Percentiles rank a stretch among this genome's conserved stretches.
These are phyloP conservation scores for Schoenoplectus triqueter DNA, from an alignment of 202 grass and related monocot genomes.

Conservation along the genomic window DNA sequence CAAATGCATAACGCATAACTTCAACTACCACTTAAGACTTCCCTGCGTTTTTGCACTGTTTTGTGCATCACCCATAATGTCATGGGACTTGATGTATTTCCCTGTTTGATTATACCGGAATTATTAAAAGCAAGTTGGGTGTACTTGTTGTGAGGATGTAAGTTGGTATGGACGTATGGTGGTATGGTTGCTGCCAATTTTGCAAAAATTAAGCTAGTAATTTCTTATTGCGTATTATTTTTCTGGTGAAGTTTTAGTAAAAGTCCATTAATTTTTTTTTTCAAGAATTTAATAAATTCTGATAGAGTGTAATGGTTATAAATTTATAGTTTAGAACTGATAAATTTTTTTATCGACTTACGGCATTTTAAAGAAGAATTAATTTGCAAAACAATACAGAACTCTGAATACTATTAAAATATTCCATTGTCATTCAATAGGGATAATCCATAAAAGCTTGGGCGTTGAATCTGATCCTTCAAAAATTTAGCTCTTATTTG, in stretches of 20 bases:
- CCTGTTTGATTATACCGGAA: constrained; percentile 12
- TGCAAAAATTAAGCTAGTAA: no score
- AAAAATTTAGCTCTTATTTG: no score
- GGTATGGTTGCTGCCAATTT: not conserved
- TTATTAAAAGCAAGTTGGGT: constrained; percentile 23
- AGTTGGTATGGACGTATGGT: not conserved
- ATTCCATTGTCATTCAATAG: not conserved
- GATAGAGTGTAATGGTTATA: not conserved
- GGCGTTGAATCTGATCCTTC: no score
- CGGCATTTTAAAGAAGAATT: not conserved
- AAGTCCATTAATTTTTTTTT: not conserved
- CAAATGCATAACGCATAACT: constrained; percentile 36
- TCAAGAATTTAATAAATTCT: not conserved
- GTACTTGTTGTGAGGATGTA: constrained; percentile 19
- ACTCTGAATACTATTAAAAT: not conserved
- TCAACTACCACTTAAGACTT: constrained; percentile 36
- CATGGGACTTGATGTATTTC: not conserved
- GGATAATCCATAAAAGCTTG: no score
- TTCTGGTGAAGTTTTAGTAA: not conserved
- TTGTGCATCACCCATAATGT: constrained; percentile 35
- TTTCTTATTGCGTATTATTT: no score
- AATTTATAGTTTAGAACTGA: not conserved
- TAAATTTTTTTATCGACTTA: not conserved
- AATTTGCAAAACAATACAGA: not conserved
- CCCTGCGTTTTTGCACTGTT: constrained; percentile 31